Evolutionary conservation across 257 asterid genomes (phyloP).

Genomic region (Echites panduratus): DNA sequence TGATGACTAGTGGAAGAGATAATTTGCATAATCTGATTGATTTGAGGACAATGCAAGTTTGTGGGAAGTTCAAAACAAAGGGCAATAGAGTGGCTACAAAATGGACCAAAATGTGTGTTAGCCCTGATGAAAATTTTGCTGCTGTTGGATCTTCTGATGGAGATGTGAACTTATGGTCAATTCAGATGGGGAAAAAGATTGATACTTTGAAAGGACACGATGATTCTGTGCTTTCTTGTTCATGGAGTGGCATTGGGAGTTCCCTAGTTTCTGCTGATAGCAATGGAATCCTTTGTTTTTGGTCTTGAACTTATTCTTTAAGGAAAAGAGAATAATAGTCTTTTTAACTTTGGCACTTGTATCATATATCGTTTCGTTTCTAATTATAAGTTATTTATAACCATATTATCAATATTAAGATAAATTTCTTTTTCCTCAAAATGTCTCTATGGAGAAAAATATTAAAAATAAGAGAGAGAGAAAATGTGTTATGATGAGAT

Average conservation of each 20-base stretch:
- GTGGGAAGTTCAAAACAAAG: conserved; percentile 7
- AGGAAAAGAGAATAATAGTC: no score
- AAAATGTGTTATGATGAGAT: no score
- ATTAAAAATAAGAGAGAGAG: no score
- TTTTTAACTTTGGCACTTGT: no score
- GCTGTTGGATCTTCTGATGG: conserved; percentile 13
- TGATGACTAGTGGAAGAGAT: conserved; percentile 17
- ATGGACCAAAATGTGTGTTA: conserved; percentile 9
- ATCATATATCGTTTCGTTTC: no score
- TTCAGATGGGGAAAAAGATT: conserved; percentile 15
- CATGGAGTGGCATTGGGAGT: conserved; percentile 14
- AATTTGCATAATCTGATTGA: conserved; percentile 15
- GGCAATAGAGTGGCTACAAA: conserved; percentile 6
- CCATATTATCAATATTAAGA: no score
- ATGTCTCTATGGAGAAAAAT: no score
- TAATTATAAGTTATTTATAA: no score
- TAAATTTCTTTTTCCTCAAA: no score
- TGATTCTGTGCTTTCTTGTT: conserved; percentile 12
- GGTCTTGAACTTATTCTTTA: conserved; percentile 2
- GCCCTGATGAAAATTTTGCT: conserved; percentile 10
- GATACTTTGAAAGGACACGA: not conserved
- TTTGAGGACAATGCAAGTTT: conserved; percentile 16
- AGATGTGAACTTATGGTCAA: conserved; percentile 10
- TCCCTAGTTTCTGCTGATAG: conserved; percentile 7
- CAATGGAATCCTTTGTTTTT: conserved; percentile 12